phyloP scores from a whole-genome alignment of 2,329 filamentous ascomycete genomes.

The Botrytis hyacinthi region DNA sequence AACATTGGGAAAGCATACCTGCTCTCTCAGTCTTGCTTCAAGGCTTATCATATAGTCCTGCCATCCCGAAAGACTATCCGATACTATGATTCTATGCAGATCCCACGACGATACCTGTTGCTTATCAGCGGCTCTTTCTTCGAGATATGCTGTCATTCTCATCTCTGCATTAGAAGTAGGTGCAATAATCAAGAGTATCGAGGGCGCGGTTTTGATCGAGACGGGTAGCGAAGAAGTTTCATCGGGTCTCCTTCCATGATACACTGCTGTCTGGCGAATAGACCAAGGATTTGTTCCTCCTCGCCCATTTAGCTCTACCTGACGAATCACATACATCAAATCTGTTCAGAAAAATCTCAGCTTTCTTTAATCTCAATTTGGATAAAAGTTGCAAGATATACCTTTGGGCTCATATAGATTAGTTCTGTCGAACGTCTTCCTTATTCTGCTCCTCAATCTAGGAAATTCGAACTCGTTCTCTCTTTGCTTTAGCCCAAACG shows the following conservation, averaged over 20 bases:
- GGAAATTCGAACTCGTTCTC: constrained; percentile 33
- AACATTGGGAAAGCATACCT: constrained; percentile 8
- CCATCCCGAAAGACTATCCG: constrained; percentile 28
- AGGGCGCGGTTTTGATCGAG: background rate
- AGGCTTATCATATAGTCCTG: constrained; percentile 28
- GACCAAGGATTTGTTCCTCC: constrained; percentile 36
- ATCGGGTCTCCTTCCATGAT: constrained; percentile 33
- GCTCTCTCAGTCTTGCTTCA: constrained; percentile 22
- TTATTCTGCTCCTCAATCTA: constrained; percentile 9
- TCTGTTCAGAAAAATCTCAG: constrained; percentile 18
- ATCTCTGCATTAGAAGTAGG: constrained; percentile 20
- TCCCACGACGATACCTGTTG: constrained; percentile 21
- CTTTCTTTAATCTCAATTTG: too few species aligned
- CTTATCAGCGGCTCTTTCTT: background rate
- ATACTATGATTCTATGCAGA: constrained; percentile 26
- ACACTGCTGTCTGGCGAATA: constrained; percentile 41
- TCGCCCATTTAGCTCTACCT: constrained; percentile 26
- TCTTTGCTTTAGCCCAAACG: constrained; percentile 26
- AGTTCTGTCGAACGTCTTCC: background rate
- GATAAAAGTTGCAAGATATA: background rate
- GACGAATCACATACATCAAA: constrained; percentile 26
- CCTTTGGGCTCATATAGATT: background rate
- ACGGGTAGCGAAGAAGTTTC: too few species aligned
- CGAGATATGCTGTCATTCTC: constrained; percentile 9
- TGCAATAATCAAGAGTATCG: constrained; percentile 25